phyloP scores from a whole-genome alignment of 148 eudicot genomes.

The Camellia lanceoleosa region DNA sequence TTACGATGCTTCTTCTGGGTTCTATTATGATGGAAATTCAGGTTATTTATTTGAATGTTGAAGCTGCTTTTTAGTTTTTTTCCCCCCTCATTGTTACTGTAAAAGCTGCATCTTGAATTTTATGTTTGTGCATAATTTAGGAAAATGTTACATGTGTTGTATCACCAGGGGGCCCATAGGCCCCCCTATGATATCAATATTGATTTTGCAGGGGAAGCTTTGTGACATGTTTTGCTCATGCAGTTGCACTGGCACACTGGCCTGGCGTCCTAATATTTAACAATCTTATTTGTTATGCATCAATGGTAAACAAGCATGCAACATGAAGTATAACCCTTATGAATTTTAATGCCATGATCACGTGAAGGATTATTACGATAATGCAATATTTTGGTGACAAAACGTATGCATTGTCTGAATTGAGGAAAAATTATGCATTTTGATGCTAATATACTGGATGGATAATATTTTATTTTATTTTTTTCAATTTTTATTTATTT shows the following conservation, averaged over 20 bases:
- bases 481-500: not conserved
- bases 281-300: not conserved
- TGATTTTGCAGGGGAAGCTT: not conserved
- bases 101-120: not conserved
- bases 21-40: conserved; percentile 94
- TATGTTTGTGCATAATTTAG: not conserved
- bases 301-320: not conserved
- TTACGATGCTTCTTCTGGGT: conserved; percentile 93
- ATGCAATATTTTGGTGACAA: not conserved
- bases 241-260: not conserved
- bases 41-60: conserved; percentile 35
- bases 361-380: not conserved
- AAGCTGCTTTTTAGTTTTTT: not conserved
- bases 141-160: not conserved
- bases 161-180: not conserved
- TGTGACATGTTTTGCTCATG: not conserved
- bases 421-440: not conserved
- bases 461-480: not conserved
- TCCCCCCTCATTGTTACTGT: not conserved
- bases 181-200: not conserved
- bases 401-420: conserved; percentile 1
- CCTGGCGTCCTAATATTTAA: not conserved
- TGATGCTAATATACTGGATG: not conserved
- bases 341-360: not conserved
- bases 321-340: not conserved